Evolutionary conservation across 768 basidiomycete genomes (phyloP), one percentile per base, ranked within the genome.

Genomic region (Pseudohyphozyma bogoriensis): DNA sequence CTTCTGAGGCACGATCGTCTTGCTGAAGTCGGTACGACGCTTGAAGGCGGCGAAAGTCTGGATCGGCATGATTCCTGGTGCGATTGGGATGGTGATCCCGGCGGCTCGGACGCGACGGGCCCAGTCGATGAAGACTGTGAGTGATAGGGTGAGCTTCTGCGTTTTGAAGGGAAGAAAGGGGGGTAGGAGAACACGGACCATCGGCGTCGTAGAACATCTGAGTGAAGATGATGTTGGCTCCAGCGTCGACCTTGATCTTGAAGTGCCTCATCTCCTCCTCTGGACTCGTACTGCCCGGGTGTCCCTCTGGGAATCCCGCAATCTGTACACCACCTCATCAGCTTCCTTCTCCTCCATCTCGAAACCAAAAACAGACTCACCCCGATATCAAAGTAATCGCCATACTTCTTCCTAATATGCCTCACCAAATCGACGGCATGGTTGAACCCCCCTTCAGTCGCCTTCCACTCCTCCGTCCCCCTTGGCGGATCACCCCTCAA

Each of bases 41-140:
- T 85, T 78, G 75, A 97, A 97, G 1, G 92, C 92, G 10, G 86
- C 82, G 72, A 89, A 93, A 24, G 87, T 95, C 72, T 97, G 95
- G 63, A 99, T 89, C 1, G 95, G 93, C 91, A 97, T 95, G 56
- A 97, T 83, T 13, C 92, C 90, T 13, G 95, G 90, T 60, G 97
- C 86, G 68, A 99, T 83, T 1, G 95, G 92, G 7, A 91, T 82
- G 1, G 74, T 79, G 71, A 99, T 91, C 31, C 92, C 95, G 86
- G 69, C 46, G 28, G 54, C 67, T 22, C 69, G 80, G 52, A 70
- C 52, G 18, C 64, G 65, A 62, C 82, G 83, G 42, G 87, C 91
- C 95, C 95, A 99, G 52, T 79, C 78, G 70, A 95, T 83, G 77
- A 99, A 97, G 68, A 97, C 72, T 36, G 88, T 81, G 51, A 85